Evolutionary conservation across 306 rosid species (phyloP), one percentile per base, ranked within the genome.

Genomic region (Castanea crenata): DNA sequence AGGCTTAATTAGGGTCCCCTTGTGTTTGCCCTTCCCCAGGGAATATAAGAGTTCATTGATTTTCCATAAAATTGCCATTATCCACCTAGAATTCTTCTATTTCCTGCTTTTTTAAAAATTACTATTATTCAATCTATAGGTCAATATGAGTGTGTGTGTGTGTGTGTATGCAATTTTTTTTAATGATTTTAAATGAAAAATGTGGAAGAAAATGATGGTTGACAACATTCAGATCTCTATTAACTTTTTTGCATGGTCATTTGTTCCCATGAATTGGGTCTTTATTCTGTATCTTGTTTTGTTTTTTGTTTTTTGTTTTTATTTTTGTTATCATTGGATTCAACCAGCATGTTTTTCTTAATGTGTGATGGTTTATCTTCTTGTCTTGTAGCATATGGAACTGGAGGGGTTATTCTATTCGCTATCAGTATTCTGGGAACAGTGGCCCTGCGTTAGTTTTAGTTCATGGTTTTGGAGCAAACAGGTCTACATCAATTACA

Each of bases 401-500:
- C 41, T 95, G 99, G 99, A 90, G 87, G 78, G 98, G 90, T 57
- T 91, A 92, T 78, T 85, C 93, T 64, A 86, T 92, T 76, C 98
- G 97, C 71, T 94, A 94, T 81, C 97, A 94, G 77, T 79, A 34
- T 82, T 69, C 91, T 27, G 98, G 98, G 73, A 86, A 82, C 67
- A 68, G 61, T 72, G 99, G 98, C 78, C 97, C 97, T 77, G 92
- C 99, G 15, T 78, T 92, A 46, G 84, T 95, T 75, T 77, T 92
- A 73, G 85, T 95, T 71, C 99, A 92, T 72, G 98, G 99, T 69
- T 95, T 95, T 85, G 99, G 99, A 85, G 99, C 99, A 78, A 95
- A 95, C 93, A 95, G 99, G 97, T 94, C 85, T 73, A 31, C 85
- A 15, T 71, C 81, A 27, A 77, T 77, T 87, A 82, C 59, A 77